Evolutionary conservation across 2,329 filamentous ascomycete genomes (phyloP), one percentile per base, ranked within the genome.

Genomic region (Colletotrichum gigasporum): DNA sequence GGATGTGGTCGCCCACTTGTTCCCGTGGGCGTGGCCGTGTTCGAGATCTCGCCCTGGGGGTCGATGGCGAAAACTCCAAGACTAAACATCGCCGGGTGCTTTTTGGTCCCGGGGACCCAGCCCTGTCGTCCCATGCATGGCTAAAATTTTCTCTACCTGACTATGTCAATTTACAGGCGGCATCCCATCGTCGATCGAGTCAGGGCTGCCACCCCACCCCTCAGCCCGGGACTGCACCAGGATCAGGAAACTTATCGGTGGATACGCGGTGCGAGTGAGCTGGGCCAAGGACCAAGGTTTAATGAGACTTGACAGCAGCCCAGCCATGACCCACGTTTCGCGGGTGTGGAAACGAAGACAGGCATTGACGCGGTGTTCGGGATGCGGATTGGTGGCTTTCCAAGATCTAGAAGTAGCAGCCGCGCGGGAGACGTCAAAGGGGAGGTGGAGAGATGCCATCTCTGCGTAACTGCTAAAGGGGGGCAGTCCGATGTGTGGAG

Each of bases 391-490:
- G 37, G 47, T 32, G 14, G 16, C 30, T 26, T 47, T 61, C 32
- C 58, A 61, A 61, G 41, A 56, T 61, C 34, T 56, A 4, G n/a
- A n/a, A 50, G 34, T 47, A 28, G 51, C 34, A 48, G 41, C 58
- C 58, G 52, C 58, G 58, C 58, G 51, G 58, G 58, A 62, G 58
- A 35, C 28, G 58, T 62, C 58, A n/a, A 56, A n/a, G 32, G 51
- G 58, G 35, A 56, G 42, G 58, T 50, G 42, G n/a, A 18, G 18
- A 62, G 20, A 47, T n/a, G 39, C 57, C 22, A n/a, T n/a, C n/a
- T n/a, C n/a, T n/a, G n/a, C n/a, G n/a, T n/a, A n/a, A n/a, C n/a
- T n/a, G 30, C 48, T 12, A 20, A 35, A 11, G 34, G 30, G 18
- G 56, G 20, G 39, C 32, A 42, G 24, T n/a, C n/a, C n/a, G 16